phyloP scores from a whole-genome alignment of 805 yeast species.

The Lachancea fermentati region DNA sequence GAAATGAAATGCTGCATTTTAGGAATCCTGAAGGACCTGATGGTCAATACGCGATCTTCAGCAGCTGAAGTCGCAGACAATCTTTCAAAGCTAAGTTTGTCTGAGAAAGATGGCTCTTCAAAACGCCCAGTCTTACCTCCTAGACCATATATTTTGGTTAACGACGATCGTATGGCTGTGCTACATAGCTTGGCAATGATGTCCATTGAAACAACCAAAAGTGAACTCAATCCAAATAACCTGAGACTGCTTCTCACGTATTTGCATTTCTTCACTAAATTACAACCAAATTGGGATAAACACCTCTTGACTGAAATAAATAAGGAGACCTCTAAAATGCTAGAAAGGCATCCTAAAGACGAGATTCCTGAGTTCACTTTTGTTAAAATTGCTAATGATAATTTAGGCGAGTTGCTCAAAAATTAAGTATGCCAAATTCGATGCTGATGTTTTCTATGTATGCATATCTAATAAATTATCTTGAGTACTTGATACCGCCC shows the following conservation, averaged over 20 bases:
- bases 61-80: background rate
- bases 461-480: constrained; percentile 1
- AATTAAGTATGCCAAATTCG: background rate
- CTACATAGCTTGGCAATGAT: constrained; percentile 40
- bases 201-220: constrained; percentile 31
- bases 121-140: constrained; percentile 29
- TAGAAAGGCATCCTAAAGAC: constrained; percentile 16
- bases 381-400: constrained; percentile 25
- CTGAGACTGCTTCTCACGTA: constrained; percentile 48
- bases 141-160: constrained; percentile 41
- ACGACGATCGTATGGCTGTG: constrained; percentile 37
- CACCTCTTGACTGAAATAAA: constrained; percentile 29
- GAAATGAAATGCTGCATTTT: constrained; percentile 55
- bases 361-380: constrained; percentile 23
- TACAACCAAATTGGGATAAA: constrained; percentile 31
- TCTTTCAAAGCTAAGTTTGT: constrained; percentile 4
- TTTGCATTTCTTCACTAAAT: constrained; percentile 46
- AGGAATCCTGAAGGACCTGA: constrained; percentile 63
- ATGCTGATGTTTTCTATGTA: background rate
- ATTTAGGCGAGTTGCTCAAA: constrained; percentile 12
- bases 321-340: constrained; percentile 24
- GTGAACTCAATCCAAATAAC: constrained; percentile 18
- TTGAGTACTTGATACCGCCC: constrained; percentile 31
- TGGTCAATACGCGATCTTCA: constrained; percentile 32
- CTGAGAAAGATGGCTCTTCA: background rate